A percentile compares a stretch with the other conserved stretches of the same genome.
Evolutionary conservation across 2,329 filamentous ascomycete species (phyloP).

Genomic region (Cyclaneusma minus): DNA sequence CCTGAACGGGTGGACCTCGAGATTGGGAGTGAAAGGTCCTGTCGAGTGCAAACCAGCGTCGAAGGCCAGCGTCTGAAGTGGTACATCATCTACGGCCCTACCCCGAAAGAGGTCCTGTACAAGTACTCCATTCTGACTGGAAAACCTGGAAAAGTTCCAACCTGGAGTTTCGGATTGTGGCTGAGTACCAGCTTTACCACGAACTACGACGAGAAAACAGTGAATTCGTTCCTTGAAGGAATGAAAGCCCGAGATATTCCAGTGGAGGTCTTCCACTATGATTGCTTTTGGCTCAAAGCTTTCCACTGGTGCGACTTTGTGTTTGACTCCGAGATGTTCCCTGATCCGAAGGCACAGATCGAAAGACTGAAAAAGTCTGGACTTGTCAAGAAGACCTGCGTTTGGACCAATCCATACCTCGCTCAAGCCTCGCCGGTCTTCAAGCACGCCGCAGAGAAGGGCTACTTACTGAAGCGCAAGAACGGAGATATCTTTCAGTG

Average conservation of each 20-base stretch:
- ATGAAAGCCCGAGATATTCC: conserved; percentile 41
- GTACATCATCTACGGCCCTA: conserved; percentile 57
- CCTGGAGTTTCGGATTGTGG: conserved; percentile 66
- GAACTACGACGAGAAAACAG: conserved; percentile 41
- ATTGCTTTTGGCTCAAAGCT: conserved; percentile 47
- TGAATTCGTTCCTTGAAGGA: conserved; percentile 39
- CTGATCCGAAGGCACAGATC: conserved; percentile 39
- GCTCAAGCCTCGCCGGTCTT: conserved; percentile 44
- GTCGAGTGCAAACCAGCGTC: conserved; percentile 52
- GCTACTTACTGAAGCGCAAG: conserved; percentile 41
- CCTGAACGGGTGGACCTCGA: conserved; percentile 56
- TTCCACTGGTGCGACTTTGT: conserved; percentile 52
- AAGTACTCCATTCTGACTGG: conserved; percentile 56
- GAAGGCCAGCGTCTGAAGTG: conserved; percentile 56
- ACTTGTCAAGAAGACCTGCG: conserved; percentile 28
- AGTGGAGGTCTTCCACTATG: conserved; percentile 45
- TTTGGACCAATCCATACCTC: conserved; percentile 49
- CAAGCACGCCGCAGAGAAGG: conserved; percentile 35
- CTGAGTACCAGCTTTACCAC: conserved; percentile 56
- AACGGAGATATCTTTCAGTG: conserved; percentile 46
- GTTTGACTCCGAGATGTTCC: conserved; percentile 41
- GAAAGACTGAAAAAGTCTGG: conserved; percentile 33
- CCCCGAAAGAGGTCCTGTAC: conserved; percentile 54
- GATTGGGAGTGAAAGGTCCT: conserved; percentile 59
- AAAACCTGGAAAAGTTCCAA: conserved; percentile 45